These are phyloP conservation scores for Hyphopichia khmerensis DNA, from an alignment of 1,139 yeast genomes.

Conservation along the genomic window DNA sequence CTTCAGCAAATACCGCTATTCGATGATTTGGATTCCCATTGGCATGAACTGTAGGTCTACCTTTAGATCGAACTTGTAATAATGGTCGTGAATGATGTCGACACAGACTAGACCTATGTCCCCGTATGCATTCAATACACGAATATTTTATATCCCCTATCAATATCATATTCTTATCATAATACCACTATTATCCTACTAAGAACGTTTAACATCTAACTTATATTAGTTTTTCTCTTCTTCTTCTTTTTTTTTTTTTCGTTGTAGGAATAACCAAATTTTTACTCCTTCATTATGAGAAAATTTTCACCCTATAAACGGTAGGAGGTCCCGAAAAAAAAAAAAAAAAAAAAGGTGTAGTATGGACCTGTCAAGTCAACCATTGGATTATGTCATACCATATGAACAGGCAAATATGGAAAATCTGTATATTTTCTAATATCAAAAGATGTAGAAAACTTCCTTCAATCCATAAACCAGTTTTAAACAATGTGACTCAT, in stretches of 20 bases:
- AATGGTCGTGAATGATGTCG: conserved; percentile 77
- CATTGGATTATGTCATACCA: too few relatives aligned
- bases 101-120: conserved; percentile 88
- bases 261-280: neutral
- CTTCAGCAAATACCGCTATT: conserved; percentile 58
- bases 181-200: neutral
- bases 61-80: conserved; percentile 83
- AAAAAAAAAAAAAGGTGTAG: neutral
- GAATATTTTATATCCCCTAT: conserved; percentile 85
- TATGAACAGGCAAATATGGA: too few relatives aligned
- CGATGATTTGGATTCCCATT: conserved; percentile 50
- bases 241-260: neutral
- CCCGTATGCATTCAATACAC: conserved; percentile 88
- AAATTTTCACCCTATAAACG: neutral
- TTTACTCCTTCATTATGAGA: neutral
- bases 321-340: neutral
- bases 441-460: too few relatives aligned
- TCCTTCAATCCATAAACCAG: too few relatives aligned
- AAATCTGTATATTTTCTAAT: too few relatives aligned
- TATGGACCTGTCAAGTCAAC: too few relatives aligned
- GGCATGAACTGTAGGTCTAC: conserved; percentile 65
- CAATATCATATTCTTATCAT: conserved; percentile 58
- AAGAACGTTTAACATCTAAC: too few relatives aligned
- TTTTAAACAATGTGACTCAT: too few relatives aligned
- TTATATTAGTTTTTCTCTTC: too few relatives aligned